Percentiles rank a stretch among this genome's conserved stretches.
These are phyloP conservation scores for Phialemoniopsis sp. DNA, from an alignment of 2,329 filamentous ascomycete species.

Conservation along the genomic window DNA sequence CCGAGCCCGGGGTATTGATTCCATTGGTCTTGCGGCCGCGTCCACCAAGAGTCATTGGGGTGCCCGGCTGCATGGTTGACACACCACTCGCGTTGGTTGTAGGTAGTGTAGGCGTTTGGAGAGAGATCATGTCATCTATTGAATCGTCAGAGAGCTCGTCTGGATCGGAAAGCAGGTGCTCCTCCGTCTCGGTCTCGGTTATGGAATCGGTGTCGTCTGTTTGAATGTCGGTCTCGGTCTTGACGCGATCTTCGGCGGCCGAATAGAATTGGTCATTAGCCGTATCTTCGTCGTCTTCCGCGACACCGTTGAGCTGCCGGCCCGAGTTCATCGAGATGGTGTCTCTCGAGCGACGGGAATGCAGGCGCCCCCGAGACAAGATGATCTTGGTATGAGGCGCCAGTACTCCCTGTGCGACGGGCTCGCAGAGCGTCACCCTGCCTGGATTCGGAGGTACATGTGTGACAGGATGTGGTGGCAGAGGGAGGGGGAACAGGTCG, in stretches of 20 bases:
- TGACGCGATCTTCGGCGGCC: slow-evolving; percentile 74
- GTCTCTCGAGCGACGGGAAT: slow-evolving; percentile 47
- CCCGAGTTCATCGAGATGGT: slow-evolving; percentile 16
- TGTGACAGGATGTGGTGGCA: slow-evolving; percentile 81
- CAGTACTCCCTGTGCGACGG: slow-evolving; percentile 82
- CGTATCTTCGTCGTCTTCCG: slow-evolving; percentile 70
- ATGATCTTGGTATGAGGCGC: slow-evolving; percentile 78
- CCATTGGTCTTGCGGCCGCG: slow-evolving; percentile 65
- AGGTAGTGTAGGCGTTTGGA: slow-evolving; percentile 74
- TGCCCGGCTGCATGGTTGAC: slow-evolving; percentile 76
- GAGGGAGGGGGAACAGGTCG: slow-evolving; percentile 72
- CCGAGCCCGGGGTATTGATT: slow-evolving; percentile 77
- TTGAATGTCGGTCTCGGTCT: slow-evolving; percentile 52
- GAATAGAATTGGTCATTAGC: slow-evolving; percentile 91
- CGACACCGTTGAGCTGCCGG: slow-evolving; percentile 53
- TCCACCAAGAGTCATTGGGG: slow-evolving; percentile 65
- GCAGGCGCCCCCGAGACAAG: slow-evolving; percentile 60
- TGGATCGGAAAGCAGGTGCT: slow-evolving; percentile 61
- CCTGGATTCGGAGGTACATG: slow-evolving; percentile 81
- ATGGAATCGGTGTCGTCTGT: slow-evolving; percentile 55
- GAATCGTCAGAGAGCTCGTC: slow-evolving; percentile 84
- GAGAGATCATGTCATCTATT: slow-evolving; percentile 87
- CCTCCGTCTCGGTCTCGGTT: slow-evolving; percentile 51
- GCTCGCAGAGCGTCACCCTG: slow-evolving; percentile 89
- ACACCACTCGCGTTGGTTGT: slow-evolving; percentile 76